Evolutionary conservation across 805 yeast genomes (phyloP).

Genomic region (Candida broadrunensis): DNA sequence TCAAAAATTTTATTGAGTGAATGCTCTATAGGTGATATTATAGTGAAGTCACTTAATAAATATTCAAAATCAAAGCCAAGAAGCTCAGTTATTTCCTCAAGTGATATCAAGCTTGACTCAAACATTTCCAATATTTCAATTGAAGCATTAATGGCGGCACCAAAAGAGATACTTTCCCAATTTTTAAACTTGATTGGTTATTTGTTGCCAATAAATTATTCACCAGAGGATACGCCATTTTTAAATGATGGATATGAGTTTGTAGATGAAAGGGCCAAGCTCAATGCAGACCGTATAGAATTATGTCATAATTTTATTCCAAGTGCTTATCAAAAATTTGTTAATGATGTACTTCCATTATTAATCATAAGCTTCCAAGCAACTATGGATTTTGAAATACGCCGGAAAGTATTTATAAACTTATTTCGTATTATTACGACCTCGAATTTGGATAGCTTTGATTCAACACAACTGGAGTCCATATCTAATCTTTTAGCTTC

Average conservation of each 20-base stretch:
- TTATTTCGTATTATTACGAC: slow-evolving; percentile 51
- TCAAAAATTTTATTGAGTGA: slow-evolving; percentile 44
- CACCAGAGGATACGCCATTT: slow-evolving; percentile 27
- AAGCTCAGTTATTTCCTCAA: slow-evolving; percentile 1
- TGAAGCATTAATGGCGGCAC: slow-evolving; percentile 71
- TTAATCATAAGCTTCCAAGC: slow-evolving; percentile 67
- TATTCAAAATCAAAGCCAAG: slow-evolving; percentile 35
- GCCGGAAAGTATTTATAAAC: slow-evolving; percentile 54
- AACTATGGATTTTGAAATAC: slow-evolving; percentile 63
- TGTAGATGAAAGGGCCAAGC: slow-evolving; percentile 15
- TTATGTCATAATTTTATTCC: slow-evolving; percentile 24
- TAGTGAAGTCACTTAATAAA: slow-evolving; percentile 49
- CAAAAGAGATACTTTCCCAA: slow-evolving; percentile 59
- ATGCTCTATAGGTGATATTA: slow-evolving; percentile 45
- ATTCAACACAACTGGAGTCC: slow-evolving; percentile 22
- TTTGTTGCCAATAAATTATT: slow-evolving; percentile 51
- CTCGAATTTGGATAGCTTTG: slow-evolving; percentile 23
- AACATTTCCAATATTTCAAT: slow-evolving; percentile 38
- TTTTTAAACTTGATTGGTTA: slow-evolving; percentile 55
- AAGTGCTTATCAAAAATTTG: slow-evolving; percentile 30
- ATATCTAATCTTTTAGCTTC: slow-evolving; percentile 57
- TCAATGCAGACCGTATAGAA: slow-evolving; percentile 30
- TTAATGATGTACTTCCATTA: slow-evolving; percentile 47
- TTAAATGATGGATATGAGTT: slow-evolving; percentile 18
- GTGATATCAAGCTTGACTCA: background rate